Conservation (phyloP, 2,329 filamentous ascomycete species). For the Aspergillus aculeatinus region DNA sequence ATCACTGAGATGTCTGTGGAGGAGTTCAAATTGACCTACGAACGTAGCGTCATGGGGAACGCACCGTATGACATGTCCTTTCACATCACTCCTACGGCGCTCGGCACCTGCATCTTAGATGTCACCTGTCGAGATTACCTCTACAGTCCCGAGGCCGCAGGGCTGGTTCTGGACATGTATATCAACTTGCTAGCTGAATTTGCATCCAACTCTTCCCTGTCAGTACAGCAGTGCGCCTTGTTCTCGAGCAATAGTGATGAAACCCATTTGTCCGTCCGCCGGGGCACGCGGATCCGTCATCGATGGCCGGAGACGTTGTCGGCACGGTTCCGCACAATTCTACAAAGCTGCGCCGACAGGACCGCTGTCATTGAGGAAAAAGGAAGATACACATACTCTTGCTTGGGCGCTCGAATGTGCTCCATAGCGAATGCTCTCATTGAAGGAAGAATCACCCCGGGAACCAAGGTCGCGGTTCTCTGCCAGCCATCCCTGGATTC, state of each 20-base stretch:
- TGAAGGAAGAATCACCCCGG: background rate
- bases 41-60: background rate
- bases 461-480: background rate
- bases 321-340: background rate
- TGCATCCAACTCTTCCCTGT: background rate
- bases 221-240: background rate
- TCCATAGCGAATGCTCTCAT: background rate
- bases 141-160: background rate
- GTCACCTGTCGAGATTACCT: slow-evolving; percentile 6
- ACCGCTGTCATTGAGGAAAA: slow-evolving; percentile 1
- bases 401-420: background rate
- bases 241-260: background rate
- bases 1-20: slow-evolving; percentile 2
- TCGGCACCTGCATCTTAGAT: background rate
- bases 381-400: background rate
- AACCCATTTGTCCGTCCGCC: background rate
- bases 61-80: slow-evolving; percentile 7
- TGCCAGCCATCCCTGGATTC: background rate
- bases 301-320: background rate
- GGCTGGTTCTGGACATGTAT: background rate
- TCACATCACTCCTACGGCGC: background rate
- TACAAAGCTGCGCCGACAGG: background rate
- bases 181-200: background rate
- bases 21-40: background rate
- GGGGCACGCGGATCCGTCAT: background rate